Evolutionary conservation across 1,284 basidiomycete species (phyloP).

Genomic region (Mycena sp.): DNA sequence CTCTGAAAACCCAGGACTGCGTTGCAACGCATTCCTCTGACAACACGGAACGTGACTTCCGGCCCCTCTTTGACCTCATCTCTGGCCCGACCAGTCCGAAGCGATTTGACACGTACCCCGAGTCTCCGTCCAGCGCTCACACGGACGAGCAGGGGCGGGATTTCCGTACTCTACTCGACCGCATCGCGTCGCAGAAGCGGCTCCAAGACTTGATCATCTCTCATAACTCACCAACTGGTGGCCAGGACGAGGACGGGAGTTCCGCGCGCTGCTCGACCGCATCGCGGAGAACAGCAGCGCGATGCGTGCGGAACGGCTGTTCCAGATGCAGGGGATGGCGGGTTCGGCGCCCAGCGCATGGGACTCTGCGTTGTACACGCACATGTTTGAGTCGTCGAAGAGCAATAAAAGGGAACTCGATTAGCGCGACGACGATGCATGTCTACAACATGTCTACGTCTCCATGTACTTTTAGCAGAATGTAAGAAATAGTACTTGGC

Average conservation of each 20-base stretch:
- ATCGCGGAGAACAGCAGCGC: not conserved
- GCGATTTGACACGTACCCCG: not conserved
- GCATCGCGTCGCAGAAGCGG: not conserved
- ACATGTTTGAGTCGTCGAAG: too few relatives aligned
- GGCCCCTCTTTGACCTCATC: slow-evolving; percentile 22
- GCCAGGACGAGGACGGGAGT: not conserved
- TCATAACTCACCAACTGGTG: too few relatives aligned
- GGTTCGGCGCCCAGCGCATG: slow-evolving; percentile 6
- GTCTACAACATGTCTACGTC: too few relatives aligned
- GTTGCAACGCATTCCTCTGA: too few relatives aligned
- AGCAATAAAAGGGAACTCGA: not conserved
- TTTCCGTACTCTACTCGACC: not conserved
- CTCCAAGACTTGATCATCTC: too few relatives aligned
- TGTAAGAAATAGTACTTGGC: too few relatives aligned
- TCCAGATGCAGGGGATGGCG: not conserved
- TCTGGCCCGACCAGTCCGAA: not conserved
- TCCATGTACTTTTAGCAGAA: too few relatives aligned
- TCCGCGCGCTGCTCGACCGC: slow-evolving; percentile 20
- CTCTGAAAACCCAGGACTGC: not conserved
- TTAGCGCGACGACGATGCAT: too few relatives aligned
- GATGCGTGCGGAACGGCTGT: not conserved
- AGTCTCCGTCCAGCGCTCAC: not conserved
- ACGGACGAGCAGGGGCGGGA: not conserved
- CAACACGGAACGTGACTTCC: slow-evolving; percentile 16
- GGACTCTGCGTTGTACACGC: not conserved